Evolutionary conservation across 2,329 filamentous ascomycete genomes (phyloP), one percentile per base, ranked within the genome.

Genomic region (Calonectria ilicicola): DNA sequence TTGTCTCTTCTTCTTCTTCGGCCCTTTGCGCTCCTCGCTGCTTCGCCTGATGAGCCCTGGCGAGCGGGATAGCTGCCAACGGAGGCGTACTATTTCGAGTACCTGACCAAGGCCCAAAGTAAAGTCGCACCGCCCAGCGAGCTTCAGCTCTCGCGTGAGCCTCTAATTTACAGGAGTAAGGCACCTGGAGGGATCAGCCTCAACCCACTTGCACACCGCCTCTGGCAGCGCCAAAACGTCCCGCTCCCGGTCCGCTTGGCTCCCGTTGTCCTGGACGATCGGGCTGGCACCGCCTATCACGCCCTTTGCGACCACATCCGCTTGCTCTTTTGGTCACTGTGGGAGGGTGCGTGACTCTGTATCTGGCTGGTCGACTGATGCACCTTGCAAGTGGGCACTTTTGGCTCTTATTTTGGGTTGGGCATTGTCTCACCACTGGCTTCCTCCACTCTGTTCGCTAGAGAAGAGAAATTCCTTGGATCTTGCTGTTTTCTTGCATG

Each of bases 181-280:
- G 49, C 40, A 23, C 23, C 27, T 44, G 49, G 53, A 64, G 49
- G 68, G 65, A 78, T 73, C 77, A 79, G 71, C 66, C 67, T 67
- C 66, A 65, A 76, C 72, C 77, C 78, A 62, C 68, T 70, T 62
- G 69, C 77, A 79, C 77, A 75, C 74, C 77, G 77, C 77, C 77
- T 79, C 76, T 79, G 76, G 66, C 73, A 73, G 63, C 42, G 60
- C 47, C 62, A 35, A 66, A 51, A 73, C 77, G 77, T 79, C 77
- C 77, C 77, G 77, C 76, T 79, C 77, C 77, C 72, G 73, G 67
- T 73, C 77, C 77, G 76, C 74, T 72, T 78, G 70, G 73, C 75
- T 79, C 77, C 77, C 77, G 77, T 77, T 72, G 70, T 72, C 60
- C 77, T 78, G 69, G 74, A 72, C 65, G 76, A 77, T 77, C 74